Base-by-base conservation (phyloP, 805 yeast species). In the Zygosaccharomyces bailii region DNA sequence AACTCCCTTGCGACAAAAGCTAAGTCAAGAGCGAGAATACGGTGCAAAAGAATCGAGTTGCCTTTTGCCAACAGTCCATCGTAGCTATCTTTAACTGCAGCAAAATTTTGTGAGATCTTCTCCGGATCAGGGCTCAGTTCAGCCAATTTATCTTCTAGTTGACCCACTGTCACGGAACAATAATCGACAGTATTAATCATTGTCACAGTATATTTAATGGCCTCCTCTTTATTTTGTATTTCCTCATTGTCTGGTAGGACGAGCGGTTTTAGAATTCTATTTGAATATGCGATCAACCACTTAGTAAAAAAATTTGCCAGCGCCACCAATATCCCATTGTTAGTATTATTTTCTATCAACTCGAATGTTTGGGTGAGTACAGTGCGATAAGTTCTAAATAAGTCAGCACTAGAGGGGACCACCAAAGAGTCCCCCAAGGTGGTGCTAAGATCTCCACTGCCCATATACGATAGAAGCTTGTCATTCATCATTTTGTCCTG, bases 181-280 rank as follows among this genome's bases (percentile, higher is more conserved):
- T 90, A 93, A 60, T 91, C 96, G 1, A 96, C 88, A 0, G 99
- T 91, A 54, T 88, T 87, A 27, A 91, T 67, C 7, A 89, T 75
- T 59, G 87, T 68, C 21, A 93, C 82, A 1, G 86, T 72, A 47
- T 84, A 78, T 34, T 73, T 74, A 14, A 86, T 67, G 1, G 86
- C 81, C 52, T 85, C 91, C 9, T 61, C 66, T 9, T 74, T 67
- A 20, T 79, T 74, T 1, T 63, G 62, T 17, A 70, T 66, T 2
- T 69, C 64, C 1, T 59, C 51, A 43, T 61, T 68, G 7, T 59
- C 60, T 2, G 62, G 57, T 1, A 86, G 79, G 23, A 82, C 48
- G 39, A 76, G 60, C 13, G 76, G 75, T 43, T 65, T 69, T 46
- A 81, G 68, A 32, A 80, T 70, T 50, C 71, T 74, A 14, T 63